phyloP scores from a whole-genome alignment of 2,329 filamentous ascomycete genomes.

The Stagonosporopsis vannaccii region DNA sequence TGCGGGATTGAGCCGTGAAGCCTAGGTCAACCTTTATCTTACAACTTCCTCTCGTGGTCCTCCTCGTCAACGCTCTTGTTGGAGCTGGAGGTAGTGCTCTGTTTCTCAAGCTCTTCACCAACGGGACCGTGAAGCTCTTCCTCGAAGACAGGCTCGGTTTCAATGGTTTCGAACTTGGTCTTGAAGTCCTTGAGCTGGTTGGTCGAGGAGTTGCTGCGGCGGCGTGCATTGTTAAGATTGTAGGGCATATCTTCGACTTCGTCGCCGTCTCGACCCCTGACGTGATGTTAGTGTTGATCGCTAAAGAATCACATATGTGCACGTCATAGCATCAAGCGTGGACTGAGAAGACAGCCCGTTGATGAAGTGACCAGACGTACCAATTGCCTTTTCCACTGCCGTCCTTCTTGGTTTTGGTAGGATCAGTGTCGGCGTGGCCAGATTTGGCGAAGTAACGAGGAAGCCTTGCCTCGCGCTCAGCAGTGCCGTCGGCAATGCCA shows the following conservation, averaged over 20 bases:
- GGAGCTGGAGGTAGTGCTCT: constrained; percentile 62
- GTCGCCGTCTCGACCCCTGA: constrained; percentile 82
- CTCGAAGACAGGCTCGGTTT: constrained; percentile 90
- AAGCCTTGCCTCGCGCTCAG: constrained; percentile 72
- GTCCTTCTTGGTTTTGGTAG: constrained; percentile 96
- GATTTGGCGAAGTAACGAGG: constrained; percentile 94
- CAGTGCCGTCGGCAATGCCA: constrained; percentile 76
- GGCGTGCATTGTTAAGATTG: constrained; percentile 83
- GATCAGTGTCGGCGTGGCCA: constrained; percentile 80
- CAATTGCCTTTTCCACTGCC: constrained; percentile 93
- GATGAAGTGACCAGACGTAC: constrained; percentile 61
- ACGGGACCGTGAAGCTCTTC: constrained; percentile 78
- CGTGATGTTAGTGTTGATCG: constrained; percentile 24
- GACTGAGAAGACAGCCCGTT: background rate
- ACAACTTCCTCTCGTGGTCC: constrained; percentile 56
- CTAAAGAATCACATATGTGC: background rate
- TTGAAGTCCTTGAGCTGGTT: constrained; percentile 80
- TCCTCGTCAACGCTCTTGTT: constrained; percentile 65
- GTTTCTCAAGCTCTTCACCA: constrained; percentile 64
- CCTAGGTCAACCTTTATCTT: constrained; percentile 23
- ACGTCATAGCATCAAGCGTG: background rate
- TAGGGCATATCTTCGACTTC: constrained; percentile 86
- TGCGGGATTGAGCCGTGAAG: constrained; percentile 16
- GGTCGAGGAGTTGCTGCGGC: constrained; percentile 89
- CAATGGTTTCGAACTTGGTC: constrained; percentile 94